phyloP scores from a whole-genome alignment of 495 filamentous ascomycete species.

The Talaromyces nanjingensis region DNA sequence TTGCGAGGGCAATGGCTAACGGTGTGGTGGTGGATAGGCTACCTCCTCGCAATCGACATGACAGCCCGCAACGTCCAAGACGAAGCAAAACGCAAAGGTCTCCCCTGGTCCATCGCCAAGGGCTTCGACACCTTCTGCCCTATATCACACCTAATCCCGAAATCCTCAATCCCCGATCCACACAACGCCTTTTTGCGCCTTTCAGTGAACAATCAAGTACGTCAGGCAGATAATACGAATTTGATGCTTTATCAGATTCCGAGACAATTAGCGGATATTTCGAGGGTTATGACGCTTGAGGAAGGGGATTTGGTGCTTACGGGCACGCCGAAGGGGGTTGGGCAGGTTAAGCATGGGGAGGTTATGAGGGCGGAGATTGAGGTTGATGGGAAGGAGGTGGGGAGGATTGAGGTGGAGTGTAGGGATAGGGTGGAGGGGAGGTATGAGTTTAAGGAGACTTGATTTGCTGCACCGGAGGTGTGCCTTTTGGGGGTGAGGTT shows the following conservation, averaged over 20 bases:
- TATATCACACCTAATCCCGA: constrained; percentile 70
- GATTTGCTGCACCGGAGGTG: neutral
- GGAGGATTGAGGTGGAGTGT: constrained; percentile 76
- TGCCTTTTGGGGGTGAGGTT: neutral
- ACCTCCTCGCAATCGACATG: constrained; percentile 87
- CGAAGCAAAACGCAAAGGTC: constrained; percentile 89
- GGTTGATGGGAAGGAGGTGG: constrained; percentile 74
- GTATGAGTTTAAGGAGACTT: constrained; percentile 43
- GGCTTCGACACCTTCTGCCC: constrained; percentile 97
- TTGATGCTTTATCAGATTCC: constrained; percentile 92
- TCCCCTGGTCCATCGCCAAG: constrained; percentile 95
- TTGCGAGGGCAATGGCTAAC: neutral
- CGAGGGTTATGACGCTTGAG: constrained; percentile 88
- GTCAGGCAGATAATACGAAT: constrained; percentile 77
- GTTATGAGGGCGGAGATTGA: constrained; percentile 79
- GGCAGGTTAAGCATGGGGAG: constrained; percentile 77
- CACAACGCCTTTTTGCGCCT: constrained; percentile 82
- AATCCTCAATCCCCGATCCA: constrained; percentile 73
- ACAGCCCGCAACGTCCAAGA: constrained; percentile 90
- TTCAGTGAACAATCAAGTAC: constrained; percentile 63
- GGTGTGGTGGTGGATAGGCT: constrained; percentile 40
- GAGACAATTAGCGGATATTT: constrained; percentile 81
- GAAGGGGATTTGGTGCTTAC: constrained; percentile 89
- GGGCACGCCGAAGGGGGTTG: constrained; percentile 95
- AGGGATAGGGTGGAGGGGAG: constrained; percentile 54